A percentile compares a stretch with the other conserved stretches of the same genome.
These are phyloP conservation scores for Ganoderma multipileum DNA, from an alignment of 1,284 basidiomycete species.

Conservation along the genomic window DNA sequence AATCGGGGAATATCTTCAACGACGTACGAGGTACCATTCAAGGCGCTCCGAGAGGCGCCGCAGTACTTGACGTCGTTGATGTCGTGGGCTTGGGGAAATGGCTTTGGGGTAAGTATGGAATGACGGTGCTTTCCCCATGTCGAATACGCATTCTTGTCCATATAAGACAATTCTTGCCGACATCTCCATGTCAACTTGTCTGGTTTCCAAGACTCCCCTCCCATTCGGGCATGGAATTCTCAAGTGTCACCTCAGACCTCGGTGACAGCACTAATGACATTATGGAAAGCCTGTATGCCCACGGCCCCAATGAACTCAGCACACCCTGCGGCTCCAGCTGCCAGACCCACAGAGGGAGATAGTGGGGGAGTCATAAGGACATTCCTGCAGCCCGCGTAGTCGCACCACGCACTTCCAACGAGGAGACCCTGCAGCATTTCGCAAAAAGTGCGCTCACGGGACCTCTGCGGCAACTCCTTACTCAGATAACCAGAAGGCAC, in stretches of 20 bases:
- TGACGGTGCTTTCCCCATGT: not conserved
- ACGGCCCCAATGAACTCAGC: no score
- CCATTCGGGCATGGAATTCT: constrained; percentile 1
- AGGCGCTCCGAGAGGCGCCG: not conserved
- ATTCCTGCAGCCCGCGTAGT: not conserved
- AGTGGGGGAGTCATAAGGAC: not conserved
- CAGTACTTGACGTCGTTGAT: not conserved
- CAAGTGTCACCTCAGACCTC: not conserved
- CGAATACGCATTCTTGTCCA: not conserved
- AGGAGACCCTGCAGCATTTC: constrained; percentile 1
- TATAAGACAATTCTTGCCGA: not conserved
- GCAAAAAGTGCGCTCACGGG: not conserved
- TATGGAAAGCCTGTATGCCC: not conserved
- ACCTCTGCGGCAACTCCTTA: not conserved
- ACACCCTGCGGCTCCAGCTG: not conserved
- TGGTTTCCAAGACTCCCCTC: not conserved
- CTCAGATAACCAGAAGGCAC: not conserved
- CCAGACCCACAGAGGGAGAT: not conserved
- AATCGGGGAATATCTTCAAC: not conserved
- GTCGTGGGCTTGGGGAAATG: not conserved
- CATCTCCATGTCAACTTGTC: not conserved
- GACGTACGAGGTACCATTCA: not conserved
- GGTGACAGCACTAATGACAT: not conserved
- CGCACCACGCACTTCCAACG: not conserved
- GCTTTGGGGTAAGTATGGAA: not conserved